phyloP scores from a whole-genome alignment of 176 grass and related monocot species.

The Stipa capillata region DNA sequence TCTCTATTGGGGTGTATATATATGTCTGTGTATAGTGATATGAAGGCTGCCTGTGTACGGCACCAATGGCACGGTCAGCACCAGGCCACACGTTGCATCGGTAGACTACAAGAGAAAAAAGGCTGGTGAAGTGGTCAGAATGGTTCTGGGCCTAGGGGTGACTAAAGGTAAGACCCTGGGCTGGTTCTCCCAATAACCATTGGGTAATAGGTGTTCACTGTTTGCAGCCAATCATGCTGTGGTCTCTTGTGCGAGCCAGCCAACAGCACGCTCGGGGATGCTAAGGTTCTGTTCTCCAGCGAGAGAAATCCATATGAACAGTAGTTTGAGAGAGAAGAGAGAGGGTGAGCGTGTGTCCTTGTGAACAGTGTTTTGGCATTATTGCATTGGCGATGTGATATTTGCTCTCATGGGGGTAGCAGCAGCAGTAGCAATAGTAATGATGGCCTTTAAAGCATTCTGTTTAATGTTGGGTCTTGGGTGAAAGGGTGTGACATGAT shows the following conservation, averaged over 20 bases:
- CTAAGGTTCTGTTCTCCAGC: conserved; percentile 35
- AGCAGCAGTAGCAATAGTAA: background rate
- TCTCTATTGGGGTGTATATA: background rate
- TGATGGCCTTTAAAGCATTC: background rate
- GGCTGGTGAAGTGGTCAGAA: background rate
- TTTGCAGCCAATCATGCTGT: conserved; percentile 34
- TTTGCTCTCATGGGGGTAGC: background rate
- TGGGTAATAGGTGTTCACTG: conserved; percentile 22
- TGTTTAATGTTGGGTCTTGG: background rate
- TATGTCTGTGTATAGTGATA: background rate
- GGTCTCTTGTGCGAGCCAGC: background rate
- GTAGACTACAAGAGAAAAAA: conserved; percentile 20
- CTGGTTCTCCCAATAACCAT: conserved; percentile 11
- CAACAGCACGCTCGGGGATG: conserved; percentile 33
- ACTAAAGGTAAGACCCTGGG: background rate
- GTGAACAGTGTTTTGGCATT: background rate
- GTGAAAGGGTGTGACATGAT: background rate
- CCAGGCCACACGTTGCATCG: conserved; percentile 14
- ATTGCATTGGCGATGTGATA: background rate
- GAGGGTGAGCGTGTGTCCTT: too few relatives aligned
- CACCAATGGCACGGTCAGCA: conserved; percentile 10
- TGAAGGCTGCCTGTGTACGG: conserved; percentile 1
- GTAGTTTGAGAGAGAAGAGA: too few relatives aligned
- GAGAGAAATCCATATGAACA: background rate
- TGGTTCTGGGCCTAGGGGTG: too few relatives aligned